Conservation (phyloP, 345 rosid species). For the Boechera retrofracta region DNA sequence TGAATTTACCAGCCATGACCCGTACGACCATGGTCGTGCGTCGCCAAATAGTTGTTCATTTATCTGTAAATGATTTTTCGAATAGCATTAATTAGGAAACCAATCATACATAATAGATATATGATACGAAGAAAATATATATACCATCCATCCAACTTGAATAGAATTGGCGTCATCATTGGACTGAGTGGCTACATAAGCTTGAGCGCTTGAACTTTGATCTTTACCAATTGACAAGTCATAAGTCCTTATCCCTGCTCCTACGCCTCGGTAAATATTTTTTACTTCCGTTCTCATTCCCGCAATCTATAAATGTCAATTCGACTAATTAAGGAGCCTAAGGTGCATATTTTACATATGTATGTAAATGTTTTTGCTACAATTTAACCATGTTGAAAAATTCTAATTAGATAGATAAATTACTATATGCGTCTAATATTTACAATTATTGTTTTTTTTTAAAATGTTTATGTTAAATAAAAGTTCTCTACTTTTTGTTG, state of each 20-base stretch:
- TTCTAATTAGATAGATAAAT: no score
- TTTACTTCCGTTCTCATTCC: neutral
- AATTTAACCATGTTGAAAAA: no score
- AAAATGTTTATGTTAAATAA: no score
- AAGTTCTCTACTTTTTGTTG: no score
- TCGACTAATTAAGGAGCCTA: neutral
- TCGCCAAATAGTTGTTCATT: neutral
- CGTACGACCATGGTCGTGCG: neutral
- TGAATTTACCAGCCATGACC: neutral
- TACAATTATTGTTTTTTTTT: no score
- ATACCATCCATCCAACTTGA: slow-evolving; percentile 9
- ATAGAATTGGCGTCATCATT: neutral
- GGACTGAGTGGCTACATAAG: neutral
- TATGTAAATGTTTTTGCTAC: no score
- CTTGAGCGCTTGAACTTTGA: neutral
- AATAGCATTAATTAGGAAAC: neutral
- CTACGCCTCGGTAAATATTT: neutral
- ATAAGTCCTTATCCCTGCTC: neutral
- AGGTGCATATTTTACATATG: no score
- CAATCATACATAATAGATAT: neutral
- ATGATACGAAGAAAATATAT: neutral
- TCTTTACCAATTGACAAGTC: neutral
- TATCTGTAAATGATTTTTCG: neutral
- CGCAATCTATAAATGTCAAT: neutral
- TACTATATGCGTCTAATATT: no score